Percentiles rank a stretch among this genome's conserved stretches.
phyloP scores from a whole-genome alignment of 2,329 filamentous ascomycete genomes.

The Chaetomium strumarium region DNA sequence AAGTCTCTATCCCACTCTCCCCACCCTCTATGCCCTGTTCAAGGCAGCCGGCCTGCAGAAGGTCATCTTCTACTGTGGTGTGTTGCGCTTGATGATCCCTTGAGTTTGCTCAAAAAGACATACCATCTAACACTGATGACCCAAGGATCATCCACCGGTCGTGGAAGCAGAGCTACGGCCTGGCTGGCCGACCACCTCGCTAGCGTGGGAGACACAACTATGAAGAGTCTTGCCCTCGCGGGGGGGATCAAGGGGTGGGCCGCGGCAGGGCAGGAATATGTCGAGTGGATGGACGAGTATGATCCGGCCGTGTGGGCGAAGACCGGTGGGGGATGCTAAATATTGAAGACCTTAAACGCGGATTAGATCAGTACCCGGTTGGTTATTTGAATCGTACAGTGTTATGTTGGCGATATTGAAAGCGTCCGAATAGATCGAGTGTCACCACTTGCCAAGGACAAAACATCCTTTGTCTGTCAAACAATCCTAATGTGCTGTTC shows the following conservation, averaged over 20 bases:
- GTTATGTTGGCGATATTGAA: too few species aligned
- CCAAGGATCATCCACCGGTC: slow-evolving; percentile 48
- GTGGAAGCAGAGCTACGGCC: slow-evolving; percentile 47
- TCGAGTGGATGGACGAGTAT: slow-evolving; percentile 43
- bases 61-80: slow-evolving; percentile 46
- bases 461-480: too few species aligned
- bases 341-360: background rate
- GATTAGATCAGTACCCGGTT: background rate
- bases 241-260: slow-evolving; percentile 53
- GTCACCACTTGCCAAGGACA: too few species aligned
- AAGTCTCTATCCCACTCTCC: slow-evolving; percentile 38
- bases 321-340: background rate
- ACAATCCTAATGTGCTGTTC: too few species aligned
- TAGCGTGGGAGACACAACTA: slow-evolving; percentile 33
- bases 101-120: background rate
- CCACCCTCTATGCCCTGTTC: slow-evolving; percentile 38
- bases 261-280: slow-evolving; percentile 41
- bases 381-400: too few species aligned
- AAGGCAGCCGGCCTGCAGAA: slow-evolving; percentile 35
- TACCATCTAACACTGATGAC: background rate
- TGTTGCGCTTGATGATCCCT: slow-evolving; percentile 15
- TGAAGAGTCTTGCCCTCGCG: slow-evolving; percentile 44
- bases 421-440: too few species aligned
- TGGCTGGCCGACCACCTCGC: slow-evolving; percentile 51
- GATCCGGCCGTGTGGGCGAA: slow-evolving; percentile 32